Evolutionary conservation across 2,329 filamentous ascomycete species (phyloP).

Genomic region (Alternaria viburni): DNA sequence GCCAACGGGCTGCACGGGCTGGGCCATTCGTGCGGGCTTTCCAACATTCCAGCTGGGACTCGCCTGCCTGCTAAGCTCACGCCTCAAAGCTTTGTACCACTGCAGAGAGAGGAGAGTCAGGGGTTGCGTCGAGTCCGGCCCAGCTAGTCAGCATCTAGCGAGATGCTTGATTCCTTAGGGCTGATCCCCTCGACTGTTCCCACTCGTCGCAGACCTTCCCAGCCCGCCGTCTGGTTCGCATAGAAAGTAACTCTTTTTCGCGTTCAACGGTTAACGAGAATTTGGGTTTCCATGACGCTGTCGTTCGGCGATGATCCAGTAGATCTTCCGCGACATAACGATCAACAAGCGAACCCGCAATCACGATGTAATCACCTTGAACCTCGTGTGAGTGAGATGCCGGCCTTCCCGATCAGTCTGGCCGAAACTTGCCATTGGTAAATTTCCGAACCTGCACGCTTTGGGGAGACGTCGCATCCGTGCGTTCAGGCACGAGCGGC

Average conservation of each 20-base stretch:
- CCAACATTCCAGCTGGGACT: background rate
- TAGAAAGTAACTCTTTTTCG: background rate
- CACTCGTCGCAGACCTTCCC: background rate
- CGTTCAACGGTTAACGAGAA: background rate
- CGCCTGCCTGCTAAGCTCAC: slow-evolving; percentile 21
- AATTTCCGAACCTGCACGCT: background rate
- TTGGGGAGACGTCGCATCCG: slow-evolving; percentile 6
- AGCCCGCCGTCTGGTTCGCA: background rate
- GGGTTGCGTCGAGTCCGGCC: slow-evolving; percentile 17
- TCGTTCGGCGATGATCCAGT: background rate
- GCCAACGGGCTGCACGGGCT: background rate
- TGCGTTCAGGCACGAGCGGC: slow-evolving; percentile 18
- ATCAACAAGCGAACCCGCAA: background rate
- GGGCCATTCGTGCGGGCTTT: background rate
- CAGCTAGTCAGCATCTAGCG: slow-evolving; percentile 18
- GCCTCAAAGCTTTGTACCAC: slow-evolving; percentile 27
- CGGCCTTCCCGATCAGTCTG: slow-evolving; percentile 6
- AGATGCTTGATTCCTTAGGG: slow-evolving; percentile 24
- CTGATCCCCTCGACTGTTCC: background rate
- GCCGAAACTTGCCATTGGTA: slow-evolving; percentile 5
- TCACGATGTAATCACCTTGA: background rate
- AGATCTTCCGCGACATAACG: background rate
- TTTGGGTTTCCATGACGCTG: background rate
- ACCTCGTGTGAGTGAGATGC: background rate
- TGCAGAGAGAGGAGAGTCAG: slow-evolving; percentile 8